Evolutionary conservation across 768 basidiomycete species (phyloP).

Genomic region (Rickenella mellea): DNA sequence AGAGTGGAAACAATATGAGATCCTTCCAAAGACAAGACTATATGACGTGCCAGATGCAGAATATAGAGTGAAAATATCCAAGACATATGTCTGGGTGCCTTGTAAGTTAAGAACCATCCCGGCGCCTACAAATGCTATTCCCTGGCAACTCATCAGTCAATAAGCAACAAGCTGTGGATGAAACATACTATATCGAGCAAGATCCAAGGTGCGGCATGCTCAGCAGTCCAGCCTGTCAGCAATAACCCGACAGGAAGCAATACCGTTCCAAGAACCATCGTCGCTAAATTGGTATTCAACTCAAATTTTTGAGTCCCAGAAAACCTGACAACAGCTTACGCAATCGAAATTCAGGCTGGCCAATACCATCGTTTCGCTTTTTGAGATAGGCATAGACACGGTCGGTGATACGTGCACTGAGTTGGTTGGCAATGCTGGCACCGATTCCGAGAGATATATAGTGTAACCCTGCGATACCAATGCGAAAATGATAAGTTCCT

Average conservation of each 20-base stretch:
- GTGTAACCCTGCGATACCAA: conserved; percentile 17
- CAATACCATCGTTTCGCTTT: background rate
- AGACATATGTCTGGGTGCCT: conserved; percentile 19
- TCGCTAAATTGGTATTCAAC: conserved; percentile 11
- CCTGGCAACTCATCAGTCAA: conserved; percentile 10
- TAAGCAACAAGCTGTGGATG: too few relatives aligned
- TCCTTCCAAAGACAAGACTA: background rate
- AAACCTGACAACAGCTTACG: background rate
- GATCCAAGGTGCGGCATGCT: conserved; percentile 23
- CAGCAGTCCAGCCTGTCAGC: conserved; percentile 26
- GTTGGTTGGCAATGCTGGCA: conserved; percentile 11
- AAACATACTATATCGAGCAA: conserved; percentile 13
- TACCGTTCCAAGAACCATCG: conserved; percentile 5
- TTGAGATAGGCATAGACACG: conserved; percentile 13
- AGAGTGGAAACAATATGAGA: background rate
- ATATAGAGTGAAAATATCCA: conserved; percentile 11
- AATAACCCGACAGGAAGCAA: conserved; percentile 25
- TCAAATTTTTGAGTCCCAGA: background rate
- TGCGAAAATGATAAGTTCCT: conserved; percentile 12
- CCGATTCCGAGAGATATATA: conserved; percentile 22
- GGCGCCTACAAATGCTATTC: conserved; percentile 7
- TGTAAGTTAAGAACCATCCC: conserved; percentile 19
- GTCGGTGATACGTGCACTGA: conserved; percentile 13
- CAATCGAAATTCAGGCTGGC: conserved; percentile 5
- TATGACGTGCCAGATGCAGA: conserved; percentile 4